Conservation (phyloP, 2,329 filamentous ascomycete genomes). For the Magnaporthiopsis rhizophila region DNA sequence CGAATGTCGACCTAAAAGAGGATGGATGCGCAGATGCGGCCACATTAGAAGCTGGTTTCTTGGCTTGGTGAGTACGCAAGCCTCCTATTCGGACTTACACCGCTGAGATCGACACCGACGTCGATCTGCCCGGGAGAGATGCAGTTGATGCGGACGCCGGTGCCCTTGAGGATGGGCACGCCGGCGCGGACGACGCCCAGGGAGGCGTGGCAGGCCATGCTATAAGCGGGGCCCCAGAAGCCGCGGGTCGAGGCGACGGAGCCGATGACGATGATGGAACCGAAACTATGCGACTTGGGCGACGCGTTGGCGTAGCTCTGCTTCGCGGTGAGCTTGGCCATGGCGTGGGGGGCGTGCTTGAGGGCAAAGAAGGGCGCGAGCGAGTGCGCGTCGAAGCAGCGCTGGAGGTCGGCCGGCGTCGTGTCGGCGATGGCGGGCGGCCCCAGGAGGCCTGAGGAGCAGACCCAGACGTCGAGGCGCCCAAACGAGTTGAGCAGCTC, state of each 20-base stretch:
- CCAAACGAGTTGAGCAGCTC: constrained; percentile 54
- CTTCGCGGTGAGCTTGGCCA: constrained; percentile 48
- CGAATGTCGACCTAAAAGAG: constrained; percentile 34
- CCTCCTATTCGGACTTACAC: constrained; percentile 19
- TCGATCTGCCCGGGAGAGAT: constrained; percentile 33
- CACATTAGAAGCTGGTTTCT: neutral
- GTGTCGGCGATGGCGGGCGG: constrained; percentile 49
- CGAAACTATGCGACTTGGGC: constrained; percentile 51
- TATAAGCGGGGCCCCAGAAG: constrained; percentile 54
- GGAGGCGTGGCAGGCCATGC: constrained; percentile 52
- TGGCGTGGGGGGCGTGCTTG: constrained; percentile 56
- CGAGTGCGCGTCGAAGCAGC: constrained; percentile 51
- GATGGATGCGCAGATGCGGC: neutral
- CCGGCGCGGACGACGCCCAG: constrained; percentile 52
- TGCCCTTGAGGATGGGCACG: constrained; percentile 49
- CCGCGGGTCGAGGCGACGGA: constrained; percentile 50
- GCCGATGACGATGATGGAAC: constrained; percentile 54
- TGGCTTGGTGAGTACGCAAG: neutral
- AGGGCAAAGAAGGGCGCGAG: constrained; percentile 57
- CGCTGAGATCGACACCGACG: constrained; percentile 33
- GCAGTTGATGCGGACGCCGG: constrained; percentile 51
- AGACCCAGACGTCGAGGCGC: constrained; percentile 53
- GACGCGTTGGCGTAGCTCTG: constrained; percentile 53
- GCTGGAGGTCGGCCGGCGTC: constrained; percentile 45
- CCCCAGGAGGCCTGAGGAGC: constrained; percentile 47